phyloP scores from a whole-genome alignment of 164 flowering plant genomes.

The Kalanchoe fedtschenkoi region DNA sequence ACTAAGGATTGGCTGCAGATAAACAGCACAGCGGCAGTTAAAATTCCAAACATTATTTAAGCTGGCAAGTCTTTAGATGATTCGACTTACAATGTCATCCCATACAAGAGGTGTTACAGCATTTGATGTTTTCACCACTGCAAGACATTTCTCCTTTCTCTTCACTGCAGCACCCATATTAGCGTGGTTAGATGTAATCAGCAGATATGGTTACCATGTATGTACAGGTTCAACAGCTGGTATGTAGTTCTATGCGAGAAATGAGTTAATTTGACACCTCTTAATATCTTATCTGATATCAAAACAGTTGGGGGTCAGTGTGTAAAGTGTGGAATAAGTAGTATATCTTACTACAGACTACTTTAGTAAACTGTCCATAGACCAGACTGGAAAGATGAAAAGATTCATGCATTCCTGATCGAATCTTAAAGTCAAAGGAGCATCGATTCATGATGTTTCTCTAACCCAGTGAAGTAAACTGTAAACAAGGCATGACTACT shows the following conservation, averaged over 20 bases:
- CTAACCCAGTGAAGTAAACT: not conserved
- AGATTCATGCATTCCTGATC: not conserved
- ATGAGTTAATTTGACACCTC: no score
- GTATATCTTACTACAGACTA: not conserved
- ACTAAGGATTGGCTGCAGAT: conserved; percentile 70
- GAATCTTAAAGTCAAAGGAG: not conserved
- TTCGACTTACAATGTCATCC: conserved; percentile 60
- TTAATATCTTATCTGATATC: not conserved
- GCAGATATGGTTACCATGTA: not conserved
- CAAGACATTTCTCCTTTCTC: conserved; percentile 59
- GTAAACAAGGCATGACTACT: not conserved
- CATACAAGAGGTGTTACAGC: conserved; percentile 65
- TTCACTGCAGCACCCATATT: conserved; percentile 43
- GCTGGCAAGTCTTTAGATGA: not conserved
- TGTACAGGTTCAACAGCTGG: no score
- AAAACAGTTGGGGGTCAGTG: not conserved
- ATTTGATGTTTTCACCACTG: conserved; percentile 66
- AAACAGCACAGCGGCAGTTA: not conserved
- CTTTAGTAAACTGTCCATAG: not conserved
- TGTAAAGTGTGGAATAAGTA: not conserved
- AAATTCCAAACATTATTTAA: not conserved
- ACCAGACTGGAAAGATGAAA: not conserved
- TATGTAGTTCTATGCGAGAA: no score
- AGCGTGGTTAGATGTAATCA: not conserved
- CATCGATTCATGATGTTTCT: not conserved